Percentiles rank a stretch among this genome's conserved stretches.
These are phyloP conservation scores for Prunus yedoensis DNA, from an alignment of 331 rosid species.

Conservation along the genomic window DNA sequence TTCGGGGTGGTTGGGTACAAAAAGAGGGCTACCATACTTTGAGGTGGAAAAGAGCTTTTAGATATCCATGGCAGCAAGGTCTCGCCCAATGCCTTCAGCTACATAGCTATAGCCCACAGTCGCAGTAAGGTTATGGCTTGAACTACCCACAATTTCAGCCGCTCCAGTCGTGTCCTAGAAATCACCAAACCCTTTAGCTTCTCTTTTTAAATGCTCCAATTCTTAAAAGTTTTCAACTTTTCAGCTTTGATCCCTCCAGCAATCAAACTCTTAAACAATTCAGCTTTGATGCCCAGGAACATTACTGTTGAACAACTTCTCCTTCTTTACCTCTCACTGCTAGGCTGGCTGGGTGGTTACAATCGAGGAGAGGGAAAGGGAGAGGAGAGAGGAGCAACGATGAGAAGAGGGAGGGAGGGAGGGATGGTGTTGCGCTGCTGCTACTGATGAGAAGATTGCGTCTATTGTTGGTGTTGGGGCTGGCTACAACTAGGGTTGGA, in stretches of 20 bases:
- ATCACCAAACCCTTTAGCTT: constrained; percentile 15
- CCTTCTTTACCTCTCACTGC: background rate
- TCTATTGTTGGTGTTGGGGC: no score
- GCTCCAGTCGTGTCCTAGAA: background rate
- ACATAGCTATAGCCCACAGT: constrained; percentile 22
- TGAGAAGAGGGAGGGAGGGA: no score
- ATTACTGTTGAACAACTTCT: constrained; percentile 21
- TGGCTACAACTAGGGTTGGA: no score
- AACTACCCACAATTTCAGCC: constrained; percentile 17
- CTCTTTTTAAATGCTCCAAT: constrained; percentile 19
- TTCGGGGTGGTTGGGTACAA: no score
- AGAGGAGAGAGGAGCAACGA: no score
- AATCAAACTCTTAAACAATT: constrained; percentile 35
- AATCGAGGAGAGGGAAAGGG: no score
- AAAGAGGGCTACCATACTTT: constrained; percentile 25
- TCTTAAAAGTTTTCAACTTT: constrained; percentile 25
- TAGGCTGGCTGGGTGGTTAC: no score
- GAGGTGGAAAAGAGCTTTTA: constrained; percentile 23
- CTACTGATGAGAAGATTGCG: no score
- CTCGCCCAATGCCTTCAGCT: constrained; percentile 10
- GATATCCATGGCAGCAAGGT: constrained; percentile 5
- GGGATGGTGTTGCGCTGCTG: no score
- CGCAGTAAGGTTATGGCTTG: constrained; percentile 3
- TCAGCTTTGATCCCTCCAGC: constrained; percentile 31
- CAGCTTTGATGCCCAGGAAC: constrained; percentile 16